Conservation (phyloP, 441 rosid genomes). For the Aquilaria agallochum region DNA sequence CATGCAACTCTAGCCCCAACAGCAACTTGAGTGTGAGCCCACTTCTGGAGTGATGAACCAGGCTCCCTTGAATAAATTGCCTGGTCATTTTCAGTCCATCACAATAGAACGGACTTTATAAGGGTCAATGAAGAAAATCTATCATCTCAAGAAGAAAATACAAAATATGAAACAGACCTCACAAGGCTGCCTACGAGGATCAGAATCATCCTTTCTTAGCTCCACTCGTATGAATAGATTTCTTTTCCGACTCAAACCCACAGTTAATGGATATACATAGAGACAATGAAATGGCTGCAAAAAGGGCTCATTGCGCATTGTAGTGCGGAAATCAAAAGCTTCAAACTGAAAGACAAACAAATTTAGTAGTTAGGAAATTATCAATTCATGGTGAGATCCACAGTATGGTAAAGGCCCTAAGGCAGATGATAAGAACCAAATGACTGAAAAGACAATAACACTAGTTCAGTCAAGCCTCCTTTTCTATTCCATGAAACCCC, state of each 20-base stretch:
- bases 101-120: slow-evolving; percentile 7
- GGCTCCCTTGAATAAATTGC: slow-evolving; percentile 93
- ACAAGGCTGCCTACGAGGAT: slow-evolving; percentile 85
- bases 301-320: slow-evolving; percentile 96
- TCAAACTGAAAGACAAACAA: slow-evolving; percentile 50
- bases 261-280: slow-evolving; percentile 84
- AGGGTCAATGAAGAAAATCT: slow-evolving; percentile 20
- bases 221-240: slow-evolving; percentile 90
- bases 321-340: slow-evolving; percentile 97
- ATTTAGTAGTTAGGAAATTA: slow-evolving; percentile 19
- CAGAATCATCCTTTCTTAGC: slow-evolving; percentile 93
- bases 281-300: slow-evolving; percentile 96
- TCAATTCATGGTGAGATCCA: neutral
- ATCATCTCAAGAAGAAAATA: slow-evolving; percentile 12
- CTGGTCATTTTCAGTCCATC: slow-evolving; percentile 29
- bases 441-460: no score
- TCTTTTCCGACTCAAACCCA: slow-evolving; percentile 93
- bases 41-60: slow-evolving; percentile 69
- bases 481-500: no score
- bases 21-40: slow-evolving; percentile 95
- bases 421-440: no score
- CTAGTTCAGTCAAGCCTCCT: no score
- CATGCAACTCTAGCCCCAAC: slow-evolving; percentile 84
- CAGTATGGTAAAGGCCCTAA: no score
- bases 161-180: slow-evolving; percentile 55